These are phyloP conservation scores for Phialocephala subalpina DNA, from an alignment of 2,329 filamentous ascomycete species.

Conservation along the genomic window DNA sequence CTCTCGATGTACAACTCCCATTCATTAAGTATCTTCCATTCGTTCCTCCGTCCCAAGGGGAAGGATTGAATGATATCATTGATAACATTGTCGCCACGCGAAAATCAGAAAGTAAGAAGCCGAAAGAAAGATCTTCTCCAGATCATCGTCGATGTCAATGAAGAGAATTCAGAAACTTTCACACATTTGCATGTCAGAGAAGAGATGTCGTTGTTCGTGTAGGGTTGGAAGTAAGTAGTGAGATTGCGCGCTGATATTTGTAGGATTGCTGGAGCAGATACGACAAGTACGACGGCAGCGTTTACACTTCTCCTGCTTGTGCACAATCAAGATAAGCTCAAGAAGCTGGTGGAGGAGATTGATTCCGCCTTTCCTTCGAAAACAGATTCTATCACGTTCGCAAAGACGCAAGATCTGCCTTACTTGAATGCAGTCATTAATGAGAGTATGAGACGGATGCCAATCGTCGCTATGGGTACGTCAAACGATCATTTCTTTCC, in stretches of 20 bases:
- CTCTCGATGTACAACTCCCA: conserved; percentile 25
- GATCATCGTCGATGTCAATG: conserved; percentile 31
- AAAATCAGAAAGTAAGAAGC: conserved; percentile 10
- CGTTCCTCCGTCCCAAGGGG: conserved; percentile 15
- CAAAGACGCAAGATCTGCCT: conserved; percentile 30
- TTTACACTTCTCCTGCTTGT: conserved; percentile 51
- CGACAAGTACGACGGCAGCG: conserved; percentile 21
- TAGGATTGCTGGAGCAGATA: conserved; percentile 32
- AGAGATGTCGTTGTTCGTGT: conserved; percentile 36
- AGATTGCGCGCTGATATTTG: neutral
- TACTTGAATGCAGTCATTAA: conserved; percentile 34
- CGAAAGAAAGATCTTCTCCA: conserved; percentile 29
- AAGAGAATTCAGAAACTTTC: conserved; percentile 25
- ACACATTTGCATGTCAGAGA: conserved; percentile 28
- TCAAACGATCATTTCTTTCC: no score
- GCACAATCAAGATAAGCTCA: conserved; percentile 51
- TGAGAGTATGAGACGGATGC: conserved; percentile 33
- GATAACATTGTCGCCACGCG: conserved; percentile 25
- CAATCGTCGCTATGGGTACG: conserved; percentile 22
- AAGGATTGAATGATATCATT: conserved; percentile 23
- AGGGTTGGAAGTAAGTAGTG: neutral
- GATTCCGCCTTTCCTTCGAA: conserved; percentile 41
- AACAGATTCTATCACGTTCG: conserved; percentile 28
- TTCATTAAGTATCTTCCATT: conserved; percentile 27
- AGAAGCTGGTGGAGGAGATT: conserved; percentile 53